Evolutionary conservation across 2,329 filamentous ascomycete species (phyloP), one percentile per base, ranked within the genome.

Genomic region (Magnaporthales sp.): DNA sequence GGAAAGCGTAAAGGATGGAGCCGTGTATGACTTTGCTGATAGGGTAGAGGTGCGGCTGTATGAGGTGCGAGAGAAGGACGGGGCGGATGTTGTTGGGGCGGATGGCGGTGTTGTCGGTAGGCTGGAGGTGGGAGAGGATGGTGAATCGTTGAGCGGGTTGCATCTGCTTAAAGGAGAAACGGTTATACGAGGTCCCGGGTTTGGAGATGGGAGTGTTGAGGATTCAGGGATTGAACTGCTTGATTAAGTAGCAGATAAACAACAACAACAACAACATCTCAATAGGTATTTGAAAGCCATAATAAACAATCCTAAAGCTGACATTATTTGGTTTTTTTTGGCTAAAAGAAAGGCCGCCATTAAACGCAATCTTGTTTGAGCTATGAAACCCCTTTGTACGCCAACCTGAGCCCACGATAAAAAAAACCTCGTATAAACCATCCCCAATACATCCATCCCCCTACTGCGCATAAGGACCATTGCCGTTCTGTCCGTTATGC

Each of bases 21-120:
- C 64, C 2, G 64, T 66, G 1, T 66, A 66, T 26, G 64, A 66
- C 56, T 66, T 62, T 26, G 22, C 31, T 9, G 30, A 62, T n/a
- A 9, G 60, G 8, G 64, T 38, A 22, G 64, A 66, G 56, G 64
- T 66, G 56, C 54, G 64, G 64, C 56, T 66, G 22, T 66, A 66
- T 56, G 56, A 66, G 56, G 64, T 66, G 8, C n/a, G 51, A 56
- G 10, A 22, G 2, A 32, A 24, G 29, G 64, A 66, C 19, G 54
- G 56, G 4, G 64, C 30, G 2, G 56, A 62, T 10, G 56, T 66
- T 11, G 64, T 66, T 6, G 64, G 56, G 5, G 56, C 30, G 7
- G 56, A 66, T 26, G 64, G 64, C 22, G 24, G 10, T 15, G 30
- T 66, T 13, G 29, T 66, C 11, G 64, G 64, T 1, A 22, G 30